Conservation (phyloP, 352 stramenopile genomes). For the Globisporangium sylvaticum region DNA sequence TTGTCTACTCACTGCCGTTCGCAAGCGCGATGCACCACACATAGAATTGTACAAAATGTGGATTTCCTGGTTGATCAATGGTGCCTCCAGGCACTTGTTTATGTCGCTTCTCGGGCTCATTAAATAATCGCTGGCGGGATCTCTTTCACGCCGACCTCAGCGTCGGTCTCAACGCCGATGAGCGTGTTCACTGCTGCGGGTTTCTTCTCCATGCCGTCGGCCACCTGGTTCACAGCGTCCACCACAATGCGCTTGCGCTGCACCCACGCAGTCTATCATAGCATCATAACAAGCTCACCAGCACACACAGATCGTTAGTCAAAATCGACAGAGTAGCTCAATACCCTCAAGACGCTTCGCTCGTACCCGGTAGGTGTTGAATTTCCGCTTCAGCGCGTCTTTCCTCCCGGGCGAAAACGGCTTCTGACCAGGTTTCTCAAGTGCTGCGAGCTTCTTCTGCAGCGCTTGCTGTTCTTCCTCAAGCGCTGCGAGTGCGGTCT, state of each 20-base stretch:
- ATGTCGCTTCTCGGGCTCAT: constrained; percentile 1
- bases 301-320: not conserved
- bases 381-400: constrained; percentile 59
- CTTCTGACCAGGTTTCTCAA: constrained; percentile 36
- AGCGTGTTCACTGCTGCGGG: constrained; percentile 56
- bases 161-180: constrained; percentile 66
- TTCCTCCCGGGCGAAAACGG: constrained; percentile 61
- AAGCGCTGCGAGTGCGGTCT: constrained; percentile 39
- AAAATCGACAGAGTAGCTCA: not conserved
- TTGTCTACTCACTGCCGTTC: not conserved
- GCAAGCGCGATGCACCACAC: not conserved
- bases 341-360: not conserved
- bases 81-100: not conserved
- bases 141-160: constrained; percentile 59
- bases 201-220: constrained; percentile 85
- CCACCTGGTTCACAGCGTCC: constrained; percentile 74
- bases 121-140: constrained; percentile 65
- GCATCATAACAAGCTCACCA: not conserved
- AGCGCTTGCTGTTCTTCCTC: constrained; percentile 36
- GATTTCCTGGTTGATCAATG: not conserved
- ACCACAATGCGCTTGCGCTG: constrained; percentile 72
- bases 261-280: constrained; percentile 59
- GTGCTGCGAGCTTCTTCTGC: constrained; percentile 39
- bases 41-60: too few species aligned
- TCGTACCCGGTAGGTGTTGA: constrained; percentile 56